Conservation (phyloP, 2,329 filamentous ascomycete species). For the Ceratocystis colombiana region DNA sequence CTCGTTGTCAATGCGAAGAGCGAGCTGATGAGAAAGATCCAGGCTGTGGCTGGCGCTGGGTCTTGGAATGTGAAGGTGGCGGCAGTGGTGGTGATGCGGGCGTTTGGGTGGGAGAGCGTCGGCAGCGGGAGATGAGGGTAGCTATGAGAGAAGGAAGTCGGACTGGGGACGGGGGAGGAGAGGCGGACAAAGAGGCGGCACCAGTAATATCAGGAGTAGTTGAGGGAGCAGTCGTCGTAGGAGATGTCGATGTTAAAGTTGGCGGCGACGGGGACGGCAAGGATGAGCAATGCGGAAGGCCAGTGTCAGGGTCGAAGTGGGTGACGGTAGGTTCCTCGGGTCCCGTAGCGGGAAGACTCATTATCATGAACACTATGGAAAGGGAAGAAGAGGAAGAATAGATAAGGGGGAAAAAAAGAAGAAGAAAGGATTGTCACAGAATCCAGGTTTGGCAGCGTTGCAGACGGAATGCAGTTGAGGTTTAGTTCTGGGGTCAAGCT, state of each 20-base stretch:
- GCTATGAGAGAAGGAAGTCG: slow-evolving; percentile 19
- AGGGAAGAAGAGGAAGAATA: not conserved
- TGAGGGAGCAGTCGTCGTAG: not conserved
- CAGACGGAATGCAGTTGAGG: not conserved
- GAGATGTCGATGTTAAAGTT: not conserved
- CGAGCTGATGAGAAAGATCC: not conserved
- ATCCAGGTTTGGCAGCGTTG: not conserved
- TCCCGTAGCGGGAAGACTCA: slow-evolving; percentile 21
- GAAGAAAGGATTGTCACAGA: not conserved
- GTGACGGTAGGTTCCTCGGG: slow-evolving; percentile 16
- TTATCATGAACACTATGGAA: slow-evolving; percentile 17
- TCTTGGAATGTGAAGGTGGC: not conserved
- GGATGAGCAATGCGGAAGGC: slow-evolving; percentile 6
- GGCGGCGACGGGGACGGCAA: not conserved
- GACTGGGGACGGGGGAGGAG: not conserved
- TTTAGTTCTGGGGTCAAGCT: not conserved
- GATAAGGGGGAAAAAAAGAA: not conserved
- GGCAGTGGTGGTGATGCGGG: not conserved
- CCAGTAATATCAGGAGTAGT: not conserved
- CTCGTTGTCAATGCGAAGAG: slow-evolving; percentile 24
- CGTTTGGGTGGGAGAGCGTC: slow-evolving; percentile 13
- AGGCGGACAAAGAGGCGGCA: not conserved
- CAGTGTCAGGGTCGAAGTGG: slow-evolving; percentile 8
- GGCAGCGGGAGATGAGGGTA: slow-evolving; percentile 20
- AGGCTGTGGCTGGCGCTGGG: too few species aligned